Conservation (phyloP, 2,329 filamentous ascomycete species). For the Raffaelea deltoideospora region DNA sequence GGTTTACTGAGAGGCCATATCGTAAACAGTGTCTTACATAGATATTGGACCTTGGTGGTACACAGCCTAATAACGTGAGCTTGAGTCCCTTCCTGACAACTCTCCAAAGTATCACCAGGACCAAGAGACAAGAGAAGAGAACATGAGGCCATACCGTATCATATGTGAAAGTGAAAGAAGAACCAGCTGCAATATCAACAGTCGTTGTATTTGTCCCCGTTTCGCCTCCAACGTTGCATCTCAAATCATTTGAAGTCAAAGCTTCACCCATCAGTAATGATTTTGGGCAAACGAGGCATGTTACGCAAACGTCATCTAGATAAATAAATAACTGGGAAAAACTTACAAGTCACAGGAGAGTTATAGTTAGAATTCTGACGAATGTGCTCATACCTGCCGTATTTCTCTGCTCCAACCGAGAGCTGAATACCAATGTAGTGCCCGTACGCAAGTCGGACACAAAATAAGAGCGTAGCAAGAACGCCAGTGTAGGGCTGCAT, state of each 20-base stretch:
- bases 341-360: slow-evolving; percentile 25
- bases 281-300: no score
- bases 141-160: slow-evolving; percentile 13
- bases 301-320: no score
- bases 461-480: no score
- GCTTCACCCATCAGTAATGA: slow-evolving; percentile 7
- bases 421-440: slow-evolving; percentile 28
- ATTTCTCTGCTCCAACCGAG: slow-evolving; percentile 17
- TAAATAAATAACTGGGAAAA: no score
- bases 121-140: no score
- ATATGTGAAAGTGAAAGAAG: slow-evolving; percentile 22
- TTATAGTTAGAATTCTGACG: slow-evolving; percentile 32
- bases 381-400: slow-evolving; percentile 22
- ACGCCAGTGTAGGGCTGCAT: no score
- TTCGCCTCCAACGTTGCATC: slow-evolving; percentile 24
- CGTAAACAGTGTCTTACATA: no score
- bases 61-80: no score
- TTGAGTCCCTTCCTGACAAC: no score
- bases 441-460: no score
- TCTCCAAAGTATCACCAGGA: no score
- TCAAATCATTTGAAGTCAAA: slow-evolving; percentile 22
- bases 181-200: slow-evolving; percentile 19
- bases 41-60: slow-evolving; percentile 27
- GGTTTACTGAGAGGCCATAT: no score
- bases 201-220: slow-evolving; percentile 19